Evolutionary conservation across 2,329 filamentous ascomycete genomes (phyloP), one percentile per base, ranked within the genome.

Genomic region (Hypoxylon sp.): DNA sequence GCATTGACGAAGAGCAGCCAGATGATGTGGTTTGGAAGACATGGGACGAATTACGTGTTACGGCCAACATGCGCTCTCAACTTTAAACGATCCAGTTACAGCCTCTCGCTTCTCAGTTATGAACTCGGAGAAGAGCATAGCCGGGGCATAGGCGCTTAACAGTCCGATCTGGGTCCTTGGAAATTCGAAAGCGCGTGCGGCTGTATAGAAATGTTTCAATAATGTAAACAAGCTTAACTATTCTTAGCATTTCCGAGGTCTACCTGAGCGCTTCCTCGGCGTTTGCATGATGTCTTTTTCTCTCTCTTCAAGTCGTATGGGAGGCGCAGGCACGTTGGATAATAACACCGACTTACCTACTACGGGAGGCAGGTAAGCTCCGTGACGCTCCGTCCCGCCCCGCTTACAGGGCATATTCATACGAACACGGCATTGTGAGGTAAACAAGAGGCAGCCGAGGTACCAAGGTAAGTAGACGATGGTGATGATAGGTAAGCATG

Each of bases 41-140:
- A 37, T 23, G 18, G 49, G 35, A 46, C 18, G 17, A 53, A 41
- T 42, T 50, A 41, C 38, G 42, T 59, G 51, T 56, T 48, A 50
- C 47, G 45, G n/a, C n/a, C n/a, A n/a, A n/a, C n/a, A n/a, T n/a
- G n/a, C n/a, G n/a, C n/a, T n/a, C n/a, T n/a, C n/a, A n/a, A n/a
- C n/a, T n/a, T n/a, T n/a, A 48, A 55, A 61, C 50, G 42, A 55
- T 17, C 60, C 58, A 63, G 54, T 61, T 11, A 56, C n/a, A 56
- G 31, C 9, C 18, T 15, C 13, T 33, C 40, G 35, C 13, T 21
- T 17, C 52, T 47, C 24, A 38, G 21, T 26, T 42, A n/a, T 54
- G n/a, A 54, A 29, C 21, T 46, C 55, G 61, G 61, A 27, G 46
- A 47, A 21, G 4, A 49, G 9, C 20, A 54, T 10, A 46, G 37